Percentiles rank a stretch among this genome's conserved stretches.
These are phyloP conservation scores for Rhodomyrtus psidioides DNA, from an alignment of 441 rosid genomes.

Conservation along the genomic window DNA sequence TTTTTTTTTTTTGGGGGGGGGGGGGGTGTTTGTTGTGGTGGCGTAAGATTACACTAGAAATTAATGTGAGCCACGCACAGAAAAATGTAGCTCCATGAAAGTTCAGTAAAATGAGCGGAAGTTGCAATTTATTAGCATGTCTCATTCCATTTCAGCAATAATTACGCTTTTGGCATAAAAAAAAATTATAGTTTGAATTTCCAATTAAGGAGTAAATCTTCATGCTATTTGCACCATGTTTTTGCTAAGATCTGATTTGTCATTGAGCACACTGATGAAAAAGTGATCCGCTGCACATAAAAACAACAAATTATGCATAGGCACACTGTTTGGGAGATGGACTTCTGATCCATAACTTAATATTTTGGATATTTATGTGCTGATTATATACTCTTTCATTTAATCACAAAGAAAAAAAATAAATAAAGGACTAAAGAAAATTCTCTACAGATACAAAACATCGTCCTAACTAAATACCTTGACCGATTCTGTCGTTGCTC, in stretches of 20 bases:
- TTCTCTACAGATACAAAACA: neutral
- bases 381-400: neutral
- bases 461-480: neutral
- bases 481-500: neutral
- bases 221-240: neutral
- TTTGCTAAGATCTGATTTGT: neutral
- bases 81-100: too few species aligned
- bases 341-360: neutral
- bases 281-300: neutral
- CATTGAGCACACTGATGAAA: neutral
- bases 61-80: neutral
- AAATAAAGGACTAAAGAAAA: neutral
- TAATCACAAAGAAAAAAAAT: neutral
- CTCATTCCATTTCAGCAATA: neutral
- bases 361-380: neutral
- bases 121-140: neutral
- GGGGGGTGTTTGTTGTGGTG: neutral
- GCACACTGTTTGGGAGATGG: neutral
- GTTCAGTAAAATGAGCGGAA: too few species aligned
- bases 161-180: neutral
- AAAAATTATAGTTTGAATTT: neutral
- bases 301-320: neutral
- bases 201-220: neutral
- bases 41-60: neutral
- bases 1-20: neutral